Base-by-base conservation (phyloP, 192 early-diverging fungal genomes). In the Umbelopsis sp. region DNA sequence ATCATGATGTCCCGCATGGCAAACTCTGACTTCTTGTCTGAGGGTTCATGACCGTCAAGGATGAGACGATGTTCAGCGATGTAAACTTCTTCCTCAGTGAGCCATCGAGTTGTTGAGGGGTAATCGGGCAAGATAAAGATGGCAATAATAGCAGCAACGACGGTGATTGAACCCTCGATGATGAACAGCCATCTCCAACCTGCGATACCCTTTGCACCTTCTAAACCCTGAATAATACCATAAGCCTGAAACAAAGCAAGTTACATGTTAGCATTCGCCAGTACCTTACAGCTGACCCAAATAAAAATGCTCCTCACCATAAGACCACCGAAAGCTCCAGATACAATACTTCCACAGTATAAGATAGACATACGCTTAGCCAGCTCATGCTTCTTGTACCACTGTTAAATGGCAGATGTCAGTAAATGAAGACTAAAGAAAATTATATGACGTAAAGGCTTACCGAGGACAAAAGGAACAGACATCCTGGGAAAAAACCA, bases 151-250 rank as follows among this genome's bases (percentile, higher is more conserved):
- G 81, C 85, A 37, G 84, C 51, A 8, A 37, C 51, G 1, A 89
- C 79, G 20, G 87, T 87, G 49, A 86, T 75, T 16, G 70, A 33
- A 8, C 87, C 88, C 66, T 89, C 88, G 67, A 89, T 76, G 45
- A 86, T 78, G 70, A 89, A 88, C 4, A 88, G 76, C 80, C 80
- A 83, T 55, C 71, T 68, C 82, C 80, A 83, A 4, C 76, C 76
- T 20, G 71, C 50, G 48, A 88, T 71, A 2, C 82, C 82, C 4
- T 49, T 49, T 35, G 74, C 49, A 41, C 84, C 85, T n/a, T 91
- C 80, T 68, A 91, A 72, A 22, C 65, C 65, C n/a, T 76, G 46
- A n/a, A 75, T 69, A 64, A 88, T 84, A 61, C 78, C 80, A 61
- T 61, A 61, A 18, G 55, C 55, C 55, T 61, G 25, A 50, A 22